phyloP scores from a whole-genome alignment of 2,329 filamentous ascomycete genomes.

The Phaeomoniella chlamydospora region DNA sequence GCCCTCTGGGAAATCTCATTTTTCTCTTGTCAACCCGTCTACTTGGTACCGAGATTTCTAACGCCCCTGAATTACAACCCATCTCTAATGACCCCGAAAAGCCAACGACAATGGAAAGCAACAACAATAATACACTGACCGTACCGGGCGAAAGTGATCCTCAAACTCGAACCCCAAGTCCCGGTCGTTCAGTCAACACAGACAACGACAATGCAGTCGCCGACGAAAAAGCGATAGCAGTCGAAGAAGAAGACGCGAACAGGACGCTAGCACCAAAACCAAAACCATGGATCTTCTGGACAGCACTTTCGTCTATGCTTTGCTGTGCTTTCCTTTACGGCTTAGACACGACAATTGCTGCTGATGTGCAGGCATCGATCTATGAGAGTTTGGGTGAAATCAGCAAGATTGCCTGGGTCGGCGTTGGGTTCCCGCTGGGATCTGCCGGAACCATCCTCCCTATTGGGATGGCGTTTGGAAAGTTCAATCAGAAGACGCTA shows the following conservation, averaged over 20 bases:
- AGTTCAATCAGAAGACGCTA: slow-evolving; percentile 31
- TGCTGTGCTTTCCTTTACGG: slow-evolving; percentile 11
- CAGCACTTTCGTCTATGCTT: background rate
- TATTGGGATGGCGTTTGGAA: slow-evolving; percentile 21
- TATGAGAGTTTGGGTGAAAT: slow-evolving; percentile 21
- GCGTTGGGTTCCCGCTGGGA: slow-evolving; percentile 26
- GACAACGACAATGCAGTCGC: background rate
- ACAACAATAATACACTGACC: too few species aligned
- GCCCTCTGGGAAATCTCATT: too few species aligned
- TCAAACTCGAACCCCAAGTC: background rate
- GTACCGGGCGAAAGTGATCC: too few species aligned
- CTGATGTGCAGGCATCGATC: slow-evolving; percentile 31
- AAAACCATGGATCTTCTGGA: background rate
- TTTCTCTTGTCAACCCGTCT: too few species aligned
- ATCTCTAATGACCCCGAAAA: too few species aligned
- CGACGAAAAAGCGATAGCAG: background rate
- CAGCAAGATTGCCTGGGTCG: slow-evolving; percentile 27
- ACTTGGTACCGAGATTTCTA: too few species aligned
- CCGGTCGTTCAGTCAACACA: background rate
- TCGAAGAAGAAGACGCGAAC: background rate
- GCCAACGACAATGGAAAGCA: too few species aligned
- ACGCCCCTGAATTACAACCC: too few species aligned
- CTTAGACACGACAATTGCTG: slow-evolving; percentile 32
- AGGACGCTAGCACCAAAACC: background rate
- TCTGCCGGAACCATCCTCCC: slow-evolving; percentile 23